These are phyloP conservation scores for Lyophyllum atratum DNA, from an alignment of 768 basidiomycete species.

Conservation along the genomic window DNA sequence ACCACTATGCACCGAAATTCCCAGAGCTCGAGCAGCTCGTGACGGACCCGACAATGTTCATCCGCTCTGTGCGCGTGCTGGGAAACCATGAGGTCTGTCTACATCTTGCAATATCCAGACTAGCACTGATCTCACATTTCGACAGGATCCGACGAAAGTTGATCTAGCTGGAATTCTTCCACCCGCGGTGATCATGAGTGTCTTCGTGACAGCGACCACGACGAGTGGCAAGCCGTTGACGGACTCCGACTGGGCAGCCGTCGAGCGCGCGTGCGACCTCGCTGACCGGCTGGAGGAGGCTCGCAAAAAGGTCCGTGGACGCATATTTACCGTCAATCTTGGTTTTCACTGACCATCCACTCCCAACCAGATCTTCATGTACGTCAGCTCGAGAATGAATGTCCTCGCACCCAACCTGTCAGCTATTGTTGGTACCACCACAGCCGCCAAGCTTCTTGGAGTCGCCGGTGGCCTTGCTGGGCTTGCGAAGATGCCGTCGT, in stretches of 20 bases:
- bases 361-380: slow-evolving; percentile 83
- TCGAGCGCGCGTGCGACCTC: slow-evolving; percentile 85
- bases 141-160: slow-evolving; percentile 84
- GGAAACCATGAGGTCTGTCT: slow-evolving; percentile 76
- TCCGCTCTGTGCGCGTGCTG: slow-evolving; percentile 84
- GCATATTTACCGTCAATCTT: neutral
- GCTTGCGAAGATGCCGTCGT: slow-evolving; percentile 91
- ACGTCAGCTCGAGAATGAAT: slow-evolving; percentile 99
- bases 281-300: slow-evolving; percentile 88
- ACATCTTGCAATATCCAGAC: neutral
- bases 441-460: slow-evolving; percentile 97
- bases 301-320: slow-evolving; percentile 69
- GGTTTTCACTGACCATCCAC: neutral
- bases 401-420: slow-evolving; percentile 97
- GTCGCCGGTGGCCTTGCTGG: slow-evolving; percentile 93
- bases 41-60: slow-evolving; percentile 88
- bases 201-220: slow-evolving; percentile 93
- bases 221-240: slow-evolving; percentile 76
- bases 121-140: neutral
- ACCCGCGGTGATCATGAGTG: slow-evolving; percentile 91
- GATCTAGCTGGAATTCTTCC: slow-evolving; percentile 80
- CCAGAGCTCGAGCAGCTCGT: slow-evolving; percentile 97
- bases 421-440: slow-evolving; percentile 97
- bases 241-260: slow-evolving; percentile 74
- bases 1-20: slow-evolving; percentile 94